Evolutionary conservation across 176 grass and related monocot genomes (phyloP).

Genomic region (Musa acuminata): DNA sequence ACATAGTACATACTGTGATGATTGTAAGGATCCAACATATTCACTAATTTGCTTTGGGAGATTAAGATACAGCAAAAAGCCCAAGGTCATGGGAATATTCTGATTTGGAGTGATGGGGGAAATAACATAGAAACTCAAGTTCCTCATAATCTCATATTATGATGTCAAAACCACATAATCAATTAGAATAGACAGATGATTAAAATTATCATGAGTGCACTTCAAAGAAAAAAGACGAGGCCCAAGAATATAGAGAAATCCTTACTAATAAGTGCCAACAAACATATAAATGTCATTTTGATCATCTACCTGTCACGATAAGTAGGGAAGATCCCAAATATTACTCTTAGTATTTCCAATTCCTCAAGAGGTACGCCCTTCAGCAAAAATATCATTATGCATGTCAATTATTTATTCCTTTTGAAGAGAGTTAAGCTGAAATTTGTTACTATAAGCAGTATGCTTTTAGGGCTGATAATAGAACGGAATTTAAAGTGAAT

Average conservation of each 20-base stretch:
- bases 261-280: not conserved
- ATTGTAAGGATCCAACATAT: not conserved
- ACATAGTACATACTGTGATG: too few relatives aligned
- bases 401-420: constrained; percentile 2
- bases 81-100: too few relatives aligned
- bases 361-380: constrained; percentile 54
- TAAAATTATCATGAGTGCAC: not conserved
- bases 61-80: not conserved
- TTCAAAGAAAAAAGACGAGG: not conserved
- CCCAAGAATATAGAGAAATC: not conserved
- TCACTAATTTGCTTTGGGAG: not conserved
- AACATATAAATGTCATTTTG: not conserved
- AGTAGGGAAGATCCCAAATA: constrained; percentile 95
- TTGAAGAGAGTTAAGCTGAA: not conserved
- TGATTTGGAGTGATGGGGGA: too few relatives aligned
- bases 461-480: not conserved
- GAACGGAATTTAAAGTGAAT: not conserved
- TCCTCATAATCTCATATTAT: too few relatives aligned
- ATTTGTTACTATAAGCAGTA: not conserved
- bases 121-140: too few relatives aligned
- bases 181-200: not conserved
- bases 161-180: not conserved
- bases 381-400: constrained; percentile 25
- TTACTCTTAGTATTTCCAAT: constrained; percentile 81
- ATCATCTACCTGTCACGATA: constrained; percentile 64